A percentile compares a stretch with the other conserved stretches of the same genome.
These are phyloP conservation scores for Populus hybrid DNA, from an alignment of 441 rosid species.

Conservation along the genomic window DNA sequence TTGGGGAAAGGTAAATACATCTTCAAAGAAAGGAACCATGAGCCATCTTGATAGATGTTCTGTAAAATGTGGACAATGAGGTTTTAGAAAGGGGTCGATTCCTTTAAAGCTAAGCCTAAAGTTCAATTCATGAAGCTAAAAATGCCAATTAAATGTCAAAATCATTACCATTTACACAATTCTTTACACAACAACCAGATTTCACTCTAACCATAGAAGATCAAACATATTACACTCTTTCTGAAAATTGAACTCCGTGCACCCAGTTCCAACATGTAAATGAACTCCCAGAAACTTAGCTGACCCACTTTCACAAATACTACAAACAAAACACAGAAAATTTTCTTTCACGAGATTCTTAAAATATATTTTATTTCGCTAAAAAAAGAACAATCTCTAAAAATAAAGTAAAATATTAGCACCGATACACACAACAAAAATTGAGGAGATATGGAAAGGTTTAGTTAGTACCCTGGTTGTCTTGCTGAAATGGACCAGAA, in stretches of 20 bases:
- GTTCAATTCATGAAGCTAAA: not conserved
- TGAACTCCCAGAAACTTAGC: not conserved
- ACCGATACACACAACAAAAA: not conserved
- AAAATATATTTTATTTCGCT: not conserved
- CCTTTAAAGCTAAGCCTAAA: not conserved
- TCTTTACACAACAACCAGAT: not conserved
- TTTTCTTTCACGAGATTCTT: not conserved
- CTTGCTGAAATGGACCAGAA: slow-evolving; percentile 71
- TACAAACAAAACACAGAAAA: not conserved
- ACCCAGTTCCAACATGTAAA: slow-evolving; percentile 4
- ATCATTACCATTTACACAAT: not conserved
- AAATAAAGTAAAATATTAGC: not conserved
- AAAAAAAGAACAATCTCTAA: not conserved
- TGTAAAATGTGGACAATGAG: not conserved
- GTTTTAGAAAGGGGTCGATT: not conserved
- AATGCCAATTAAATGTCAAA: slow-evolving; percentile 1
- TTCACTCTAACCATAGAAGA: not conserved
- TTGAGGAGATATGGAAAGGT: slow-evolving; percentile 5
- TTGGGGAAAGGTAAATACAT: not conserved
- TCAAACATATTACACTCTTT: not conserved
- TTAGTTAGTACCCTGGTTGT: slow-evolving; percentile 60
- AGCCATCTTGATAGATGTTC: not conserved
- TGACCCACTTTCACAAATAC: not conserved
- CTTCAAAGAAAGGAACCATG: not conserved
- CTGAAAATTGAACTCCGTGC: not conserved